phyloP scores from a whole-genome alignment of 169 alveolate genomes.

The Eimeria maxima region DNA sequence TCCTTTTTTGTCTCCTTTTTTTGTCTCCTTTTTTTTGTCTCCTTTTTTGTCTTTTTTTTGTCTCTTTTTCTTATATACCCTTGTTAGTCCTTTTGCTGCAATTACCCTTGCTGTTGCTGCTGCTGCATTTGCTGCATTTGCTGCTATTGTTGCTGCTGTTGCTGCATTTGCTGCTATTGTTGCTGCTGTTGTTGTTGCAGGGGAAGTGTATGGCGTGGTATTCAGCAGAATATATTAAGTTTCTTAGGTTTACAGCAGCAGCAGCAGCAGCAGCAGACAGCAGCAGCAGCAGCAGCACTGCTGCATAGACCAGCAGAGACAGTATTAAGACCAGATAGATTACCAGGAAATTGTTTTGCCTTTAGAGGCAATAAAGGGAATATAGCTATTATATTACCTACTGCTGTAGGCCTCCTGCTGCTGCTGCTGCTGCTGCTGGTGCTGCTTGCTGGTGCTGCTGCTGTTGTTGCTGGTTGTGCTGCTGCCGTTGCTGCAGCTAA shows the following conservation, averaged over 20 bases:
- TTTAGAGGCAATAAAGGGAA: conserved; percentile 63
- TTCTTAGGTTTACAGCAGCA: background rate
- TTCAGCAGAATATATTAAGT: background rate
- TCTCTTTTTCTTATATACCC: background rate
- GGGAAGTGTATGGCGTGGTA: background rate
- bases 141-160: background rate
- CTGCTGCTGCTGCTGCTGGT: conserved; percentile 27
- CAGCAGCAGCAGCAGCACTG: conserved; percentile 37
- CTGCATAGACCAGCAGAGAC: conserved; percentile 62
- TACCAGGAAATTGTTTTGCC: conserved; percentile 81
- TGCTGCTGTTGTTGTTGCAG: background rate
- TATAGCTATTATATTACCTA: conserved; percentile 62
- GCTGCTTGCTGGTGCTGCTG: background rate
- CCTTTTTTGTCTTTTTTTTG: background rate
- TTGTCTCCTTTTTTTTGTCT: background rate
- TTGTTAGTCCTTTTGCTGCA: background rate
- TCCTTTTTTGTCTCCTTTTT: background rate
- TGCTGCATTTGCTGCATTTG: background rate
- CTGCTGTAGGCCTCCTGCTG: conserved; percentile 38
- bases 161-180: background rate
- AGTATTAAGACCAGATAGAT: conserved; percentile 76
- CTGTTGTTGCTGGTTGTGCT: background rate
- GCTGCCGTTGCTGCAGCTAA: background rate
- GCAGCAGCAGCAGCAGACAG: conserved; percentile 31
- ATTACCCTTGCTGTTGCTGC: background rate